Percentiles rank a stretch among this genome's conserved stretches.
Evolutionary conservation across 2,329 filamentous ascomycete genomes (phyloP).

Genomic region (Apiospora phragmitis): DNA sequence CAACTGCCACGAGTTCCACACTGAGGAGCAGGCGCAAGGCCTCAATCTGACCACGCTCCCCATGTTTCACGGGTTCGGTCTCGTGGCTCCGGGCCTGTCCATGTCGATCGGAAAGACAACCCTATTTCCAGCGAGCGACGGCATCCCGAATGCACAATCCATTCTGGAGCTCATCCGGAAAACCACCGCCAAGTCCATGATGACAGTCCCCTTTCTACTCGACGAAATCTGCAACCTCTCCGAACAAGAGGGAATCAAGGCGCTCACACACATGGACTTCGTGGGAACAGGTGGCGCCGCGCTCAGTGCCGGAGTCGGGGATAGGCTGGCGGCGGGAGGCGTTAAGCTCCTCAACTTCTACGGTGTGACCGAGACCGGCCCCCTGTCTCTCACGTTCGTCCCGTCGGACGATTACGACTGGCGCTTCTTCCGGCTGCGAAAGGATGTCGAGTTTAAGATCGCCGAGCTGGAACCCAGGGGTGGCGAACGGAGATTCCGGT

Average conservation of each 20-base stretch:
- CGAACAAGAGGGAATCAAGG: not conserved
- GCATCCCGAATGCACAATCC: not conserved
- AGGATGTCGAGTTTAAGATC: not conserved
- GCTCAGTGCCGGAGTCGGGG: not conserved
- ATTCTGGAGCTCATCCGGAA: not conserved
- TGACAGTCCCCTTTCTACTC: not conserved
- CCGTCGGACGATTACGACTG: not conserved
- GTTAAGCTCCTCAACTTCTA: not conserved
- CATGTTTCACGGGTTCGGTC: conserved; percentile 1
- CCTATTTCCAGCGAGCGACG: not conserved
- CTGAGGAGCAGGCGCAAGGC: not conserved
- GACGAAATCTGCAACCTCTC: not conserved
- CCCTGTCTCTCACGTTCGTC: not conserved
- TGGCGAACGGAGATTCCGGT: not conserved
- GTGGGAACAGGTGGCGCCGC: not conserved
- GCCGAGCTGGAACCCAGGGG: not conserved
- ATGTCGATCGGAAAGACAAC: not conserved
- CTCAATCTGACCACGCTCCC: not conserved
- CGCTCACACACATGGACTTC: not conserved
- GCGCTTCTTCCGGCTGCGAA: not conserved
- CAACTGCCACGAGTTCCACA: not conserved
- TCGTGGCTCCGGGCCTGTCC: not conserved
- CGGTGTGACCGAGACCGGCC: not conserved
- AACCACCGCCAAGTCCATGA: not conserved
- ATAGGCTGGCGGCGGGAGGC: not conserved